phyloP scores from a whole-genome alignment of 768 basidiomycete species.

The Leccinum obscurum region DNA sequence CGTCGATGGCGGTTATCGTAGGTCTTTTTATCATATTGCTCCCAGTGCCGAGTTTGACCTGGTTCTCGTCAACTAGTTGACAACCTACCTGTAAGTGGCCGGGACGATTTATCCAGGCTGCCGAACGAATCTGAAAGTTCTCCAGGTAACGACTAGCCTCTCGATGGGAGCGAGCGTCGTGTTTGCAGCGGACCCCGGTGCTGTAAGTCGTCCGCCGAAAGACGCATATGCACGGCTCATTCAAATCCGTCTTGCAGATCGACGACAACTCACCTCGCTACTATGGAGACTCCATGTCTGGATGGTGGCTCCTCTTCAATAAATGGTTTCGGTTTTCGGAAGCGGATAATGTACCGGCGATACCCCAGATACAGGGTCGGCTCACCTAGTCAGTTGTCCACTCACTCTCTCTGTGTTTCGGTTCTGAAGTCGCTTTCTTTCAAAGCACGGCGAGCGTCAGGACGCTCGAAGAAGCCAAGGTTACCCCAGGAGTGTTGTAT shows the following conservation, averaged over 20 bases:
- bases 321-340: constrained; percentile 90
- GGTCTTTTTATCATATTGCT: constrained; percentile 28
- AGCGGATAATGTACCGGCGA: constrained; percentile 75
- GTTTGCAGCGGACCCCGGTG: constrained; percentile 92
- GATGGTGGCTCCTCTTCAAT: constrained; percentile 94
- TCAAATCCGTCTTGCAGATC: constrained; percentile 37
- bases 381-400: constrained; percentile 80
- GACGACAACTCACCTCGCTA: constrained; percentile 95
- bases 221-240: not conserved
- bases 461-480: constrained; percentile 93
- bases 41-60: constrained; percentile 12
- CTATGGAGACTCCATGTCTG: constrained; percentile 93
- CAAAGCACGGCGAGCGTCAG: constrained; percentile 91
- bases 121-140: constrained; percentile 3
- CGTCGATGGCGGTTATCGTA: constrained; percentile 88
- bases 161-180: constrained; percentile 88
- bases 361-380: constrained; percentile 92
- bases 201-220: constrained; percentile 49
- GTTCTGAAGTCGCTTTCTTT: not conserved
- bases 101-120: not conserved
- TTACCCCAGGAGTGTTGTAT: too few relatives aligned
- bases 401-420: too few relatives aligned
- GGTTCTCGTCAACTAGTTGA: constrained; percentile 54
- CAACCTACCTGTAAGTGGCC: constrained; percentile 73
- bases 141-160: constrained; percentile 86